Conservation (phyloP, 1,284 basidiomycete genomes). For the Coniferiporia weirii region DNA sequence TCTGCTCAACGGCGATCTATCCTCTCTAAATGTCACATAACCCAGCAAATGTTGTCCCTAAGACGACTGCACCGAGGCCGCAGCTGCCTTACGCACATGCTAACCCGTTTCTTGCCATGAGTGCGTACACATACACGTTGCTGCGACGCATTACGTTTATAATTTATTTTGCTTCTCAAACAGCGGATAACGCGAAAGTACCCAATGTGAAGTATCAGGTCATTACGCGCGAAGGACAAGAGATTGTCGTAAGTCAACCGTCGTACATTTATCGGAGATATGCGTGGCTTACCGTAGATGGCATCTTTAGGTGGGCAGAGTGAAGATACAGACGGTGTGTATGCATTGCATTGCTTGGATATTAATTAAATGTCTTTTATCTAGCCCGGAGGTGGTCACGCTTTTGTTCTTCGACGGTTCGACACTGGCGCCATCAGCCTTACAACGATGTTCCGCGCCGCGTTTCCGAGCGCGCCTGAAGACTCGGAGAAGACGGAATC, state of each 20-base stretch:
- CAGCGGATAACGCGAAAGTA: conserved; percentile 29
- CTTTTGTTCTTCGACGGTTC: conserved; percentile 93
- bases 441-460: conserved; percentile 97
- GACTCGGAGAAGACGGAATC: conserved; percentile 80
- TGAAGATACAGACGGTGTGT: conserved; percentile 90
- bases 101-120: conserved; percentile 28
- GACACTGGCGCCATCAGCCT: conserved; percentile 95
- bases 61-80: conserved; percentile 29
- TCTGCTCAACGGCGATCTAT: neutral
- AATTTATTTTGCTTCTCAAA: neutral
- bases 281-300: conserved; percentile 19
- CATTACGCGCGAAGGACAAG: conserved; percentile 58
- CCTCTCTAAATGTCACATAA: neutral
- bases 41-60: conserved; percentile 14
- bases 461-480: conserved; percentile 83
- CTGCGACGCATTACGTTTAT: neutral
- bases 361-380: conserved; percentile 18
- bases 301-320: conserved; percentile 65
- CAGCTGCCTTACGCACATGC: conserved; percentile 33
- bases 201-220: conserved; percentile 64
- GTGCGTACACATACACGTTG: conserved; percentile 11
- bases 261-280: conserved; percentile 1
- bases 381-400: conserved; percentile 65
- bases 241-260: conserved; percentile 49
- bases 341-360: conserved; percentile 2